Percentiles rank a stretch among this genome's conserved stretches.
Conservation (phyloP, 768 basidiomycete genomes). For the Hericium rajendrae region DNA sequence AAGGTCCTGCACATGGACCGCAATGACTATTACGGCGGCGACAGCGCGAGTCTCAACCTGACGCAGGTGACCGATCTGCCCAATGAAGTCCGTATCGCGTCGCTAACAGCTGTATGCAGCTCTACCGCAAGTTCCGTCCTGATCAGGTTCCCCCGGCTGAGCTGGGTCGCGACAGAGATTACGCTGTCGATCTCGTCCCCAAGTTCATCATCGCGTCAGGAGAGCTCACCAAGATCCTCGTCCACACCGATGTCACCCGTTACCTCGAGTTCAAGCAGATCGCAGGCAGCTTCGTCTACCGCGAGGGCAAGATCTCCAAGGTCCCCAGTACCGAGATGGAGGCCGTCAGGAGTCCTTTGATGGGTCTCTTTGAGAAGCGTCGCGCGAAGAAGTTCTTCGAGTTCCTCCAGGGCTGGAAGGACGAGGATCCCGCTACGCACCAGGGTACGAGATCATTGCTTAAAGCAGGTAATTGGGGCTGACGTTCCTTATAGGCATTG, state of each 20-base stretch:
- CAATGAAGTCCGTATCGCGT: background rate
- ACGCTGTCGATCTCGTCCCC: conserved; percentile 94
- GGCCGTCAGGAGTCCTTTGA: conserved; percentile 87
- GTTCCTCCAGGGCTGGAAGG: conserved; percentile 92
- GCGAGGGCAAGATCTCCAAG: conserved; percentile 94
- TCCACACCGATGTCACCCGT: conserved; percentile 96
- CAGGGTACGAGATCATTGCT: conserved; percentile 50
- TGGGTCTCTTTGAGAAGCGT: conserved; percentile 99
- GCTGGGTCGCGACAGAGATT: conserved; percentile 95
- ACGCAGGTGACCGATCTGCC: conserved; percentile 63
- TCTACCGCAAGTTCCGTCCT: conserved; percentile 91
- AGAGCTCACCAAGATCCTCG: conserved; percentile 94
- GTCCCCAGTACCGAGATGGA: conserved; percentile 97
- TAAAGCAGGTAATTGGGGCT: background rate
- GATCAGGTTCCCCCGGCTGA: conserved; percentile 67
- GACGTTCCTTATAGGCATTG: conserved; percentile 44
- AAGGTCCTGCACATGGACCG: conserved; percentile 99
- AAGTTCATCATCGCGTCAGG: conserved; percentile 99
- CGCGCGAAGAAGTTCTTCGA: conserved; percentile 98
- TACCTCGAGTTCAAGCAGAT: conserved; percentile 99
- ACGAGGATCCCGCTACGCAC: conserved; percentile 92
- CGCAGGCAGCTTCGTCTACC: conserved; percentile 94
- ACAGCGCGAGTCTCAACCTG: conserved; percentile 92
- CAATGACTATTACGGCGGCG: conserved; percentile 98
- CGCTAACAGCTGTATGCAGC: conserved; percentile 35